Conservation (phyloP, 768 basidiomycete genomes). For the Strobilomyces echinocephalus region DNA sequence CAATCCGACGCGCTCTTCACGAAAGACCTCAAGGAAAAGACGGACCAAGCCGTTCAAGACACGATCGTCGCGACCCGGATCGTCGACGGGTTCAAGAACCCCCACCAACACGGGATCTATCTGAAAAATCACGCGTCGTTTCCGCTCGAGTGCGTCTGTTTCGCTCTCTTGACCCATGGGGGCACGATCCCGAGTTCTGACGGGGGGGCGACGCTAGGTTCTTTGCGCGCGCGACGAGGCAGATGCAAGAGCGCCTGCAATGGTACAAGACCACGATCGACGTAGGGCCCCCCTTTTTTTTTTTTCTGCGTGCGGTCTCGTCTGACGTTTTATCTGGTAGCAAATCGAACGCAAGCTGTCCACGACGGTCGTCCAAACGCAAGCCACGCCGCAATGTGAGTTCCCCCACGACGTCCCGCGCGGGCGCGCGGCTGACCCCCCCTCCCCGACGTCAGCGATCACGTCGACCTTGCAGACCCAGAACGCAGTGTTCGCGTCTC, state of each 20-base stretch:
- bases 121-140: constrained; percentile 78
- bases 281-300: constrained; percentile 36
- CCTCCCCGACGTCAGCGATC: constrained; percentile 44
- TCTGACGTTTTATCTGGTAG: constrained; percentile 11
- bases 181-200: not conserved
- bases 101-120: constrained; percentile 64
- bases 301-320: not conserved
- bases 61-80: constrained; percentile 73
- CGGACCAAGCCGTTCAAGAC: constrained; percentile 75
- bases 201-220: constrained; percentile 42
- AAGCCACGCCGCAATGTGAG: constrained; percentile 72
- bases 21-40: constrained; percentile 67
- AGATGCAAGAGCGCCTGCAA: constrained; percentile 65
- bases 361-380: constrained; percentile 57
- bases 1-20: constrained; percentile 64
- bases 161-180: not conserved
- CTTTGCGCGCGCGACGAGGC: constrained; percentile 65
- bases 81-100: constrained; percentile 73
- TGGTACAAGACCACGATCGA: constrained; percentile 84
- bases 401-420: not conserved
- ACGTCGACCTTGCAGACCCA: constrained; percentile 75
- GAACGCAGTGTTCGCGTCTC: constrained; percentile 68
- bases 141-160: constrained; percentile 65
- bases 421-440: not conserved
- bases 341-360: constrained; percentile 77